These are phyloP conservation scores for Jacaranda mimosifolia DNA, from an alignment of 257 asterid species.

Conservation along the genomic window DNA sequence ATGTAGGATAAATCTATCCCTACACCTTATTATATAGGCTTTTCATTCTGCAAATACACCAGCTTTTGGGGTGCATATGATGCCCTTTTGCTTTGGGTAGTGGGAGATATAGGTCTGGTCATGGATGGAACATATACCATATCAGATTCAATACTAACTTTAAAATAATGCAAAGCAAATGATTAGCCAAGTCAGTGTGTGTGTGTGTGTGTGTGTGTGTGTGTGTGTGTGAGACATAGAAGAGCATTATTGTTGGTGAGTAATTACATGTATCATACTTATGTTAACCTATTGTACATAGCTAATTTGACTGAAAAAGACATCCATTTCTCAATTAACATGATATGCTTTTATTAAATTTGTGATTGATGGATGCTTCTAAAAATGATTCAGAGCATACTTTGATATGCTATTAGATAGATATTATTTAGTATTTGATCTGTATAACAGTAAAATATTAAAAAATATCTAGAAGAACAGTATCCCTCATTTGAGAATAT, in stretches of 20 bases:
- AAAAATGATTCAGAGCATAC: no score
- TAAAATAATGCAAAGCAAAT: conserved; percentile 45
- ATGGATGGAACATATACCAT: conserved; percentile 64
- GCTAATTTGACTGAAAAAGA: no score
- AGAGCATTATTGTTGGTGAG: background rate
- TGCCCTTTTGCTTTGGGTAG: conserved; percentile 68
- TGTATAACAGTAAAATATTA: no score
- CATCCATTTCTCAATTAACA: no score
- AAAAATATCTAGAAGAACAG: no score
- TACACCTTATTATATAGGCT: conserved; percentile 41
- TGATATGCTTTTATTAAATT: no score
- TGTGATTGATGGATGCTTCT: no score
- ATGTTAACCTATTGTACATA: background rate
- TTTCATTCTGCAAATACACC: conserved; percentile 61
- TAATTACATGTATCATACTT: background rate
- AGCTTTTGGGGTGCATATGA: conserved; percentile 72
- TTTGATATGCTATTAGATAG: no score
- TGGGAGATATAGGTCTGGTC: conserved; percentile 60
- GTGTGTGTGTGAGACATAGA: background rate
- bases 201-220: conserved; percentile 8
- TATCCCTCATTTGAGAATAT: no score
- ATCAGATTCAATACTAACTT: conserved; percentile 41
- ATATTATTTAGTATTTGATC: no score
- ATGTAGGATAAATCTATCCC: conserved; percentile 31
- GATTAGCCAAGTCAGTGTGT: conserved; percentile 42